Base-by-base conservation (phyloP, 1,139 yeast genomes). In the Protomyces gravidus region DNA sequence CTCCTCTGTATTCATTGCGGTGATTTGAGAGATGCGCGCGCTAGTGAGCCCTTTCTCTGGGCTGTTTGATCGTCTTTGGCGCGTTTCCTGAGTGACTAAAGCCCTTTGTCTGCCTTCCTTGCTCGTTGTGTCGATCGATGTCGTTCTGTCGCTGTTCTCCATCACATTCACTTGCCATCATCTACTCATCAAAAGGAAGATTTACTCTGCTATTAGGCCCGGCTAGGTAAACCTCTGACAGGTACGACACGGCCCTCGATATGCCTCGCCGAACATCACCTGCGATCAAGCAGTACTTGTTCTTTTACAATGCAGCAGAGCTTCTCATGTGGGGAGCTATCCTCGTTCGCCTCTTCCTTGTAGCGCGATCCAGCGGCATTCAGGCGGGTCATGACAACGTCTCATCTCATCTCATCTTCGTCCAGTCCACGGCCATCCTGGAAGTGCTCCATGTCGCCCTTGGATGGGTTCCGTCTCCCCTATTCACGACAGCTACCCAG, bases 361-460 rank as follows among this genome's bases (percentile, higher is more conserved):
- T 75, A 32, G 68, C 63, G 51, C 73, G 75, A 3, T 66, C 79
- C 15, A 71, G 77, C 2, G 81, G 81, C 59, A 76, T 83, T 7
- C 66, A 79, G 40, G 70, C 73, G 36, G 76, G 78, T 3, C 87
- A 84, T 64, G 79, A 78, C 11, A 78, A 81, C 61, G 80, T 95
- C 15, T 78, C 79, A 51, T 75, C 76, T 36, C 74, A 84, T 67
- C 79, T 88, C 58, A 83, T 86, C 2, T 73, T 76, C 57, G 83
- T 92, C 55, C 99, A 92, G 74, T 79, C 89, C n/a, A 75, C 84
- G 62, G 97, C 98, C 0, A 66, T 89, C 1, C 77, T 87, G 52
- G 99, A 92, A 71, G 81, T 92, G 36, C 76, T 82, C 67, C 94
- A 92, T 72, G 80, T 96, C 1, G 76, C 82, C 2, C 71, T 81